Percentiles rank a stretch among this genome's conserved stretches.
Conservation (phyloP, 2,329 filamentous ascomycete species). For the Akanthomyces uredinophilus region DNA sequence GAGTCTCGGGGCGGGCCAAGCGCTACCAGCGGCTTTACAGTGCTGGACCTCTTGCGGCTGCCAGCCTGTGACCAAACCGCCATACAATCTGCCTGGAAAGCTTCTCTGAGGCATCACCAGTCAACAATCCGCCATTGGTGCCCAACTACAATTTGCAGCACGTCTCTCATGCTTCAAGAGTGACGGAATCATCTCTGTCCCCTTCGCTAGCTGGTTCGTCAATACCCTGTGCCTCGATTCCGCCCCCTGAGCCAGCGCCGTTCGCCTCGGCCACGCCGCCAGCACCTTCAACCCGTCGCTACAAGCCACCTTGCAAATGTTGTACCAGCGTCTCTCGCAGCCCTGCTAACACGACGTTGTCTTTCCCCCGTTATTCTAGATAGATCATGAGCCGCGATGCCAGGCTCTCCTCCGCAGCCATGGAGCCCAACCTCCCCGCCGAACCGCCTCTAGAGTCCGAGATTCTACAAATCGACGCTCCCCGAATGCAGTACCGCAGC, state of each 20-base stretch:
- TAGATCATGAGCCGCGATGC: constrained; percentile 32
- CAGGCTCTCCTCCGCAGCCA: constrained; percentile 19
- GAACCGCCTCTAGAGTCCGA: constrained; percentile 5
- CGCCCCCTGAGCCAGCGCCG: constrained; percentile 7
- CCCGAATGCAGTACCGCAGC: constrained; percentile 54
- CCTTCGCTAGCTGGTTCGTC: constrained; percentile 2
- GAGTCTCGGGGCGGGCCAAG: constrained; percentile 4
- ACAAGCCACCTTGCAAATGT: not conserved
- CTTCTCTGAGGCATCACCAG: constrained; percentile 7
- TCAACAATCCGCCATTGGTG: constrained; percentile 10
- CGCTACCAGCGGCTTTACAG: not conserved
- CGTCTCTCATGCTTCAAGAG: constrained; percentile 5
- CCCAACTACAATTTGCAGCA: constrained; percentile 1
- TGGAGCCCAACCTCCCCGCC: constrained; percentile 20
- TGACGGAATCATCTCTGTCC: not conserved
- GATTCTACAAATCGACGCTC: constrained; percentile 26
- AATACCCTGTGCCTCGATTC: not conserved
- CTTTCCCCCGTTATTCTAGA: constrained; percentile 11
- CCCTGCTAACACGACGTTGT: constrained; percentile 16
- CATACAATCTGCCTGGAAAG: not conserved
- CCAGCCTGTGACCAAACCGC: not conserved
- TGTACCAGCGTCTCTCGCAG: not conserved
- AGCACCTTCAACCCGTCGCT: not conserved
- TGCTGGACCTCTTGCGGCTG: not conserved
- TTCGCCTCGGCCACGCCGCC: not conserved